Evolutionary conservation across 2,329 filamentous ascomycete genomes (phyloP).

Genomic region (Pseudogymnoascus sp.): DNA sequence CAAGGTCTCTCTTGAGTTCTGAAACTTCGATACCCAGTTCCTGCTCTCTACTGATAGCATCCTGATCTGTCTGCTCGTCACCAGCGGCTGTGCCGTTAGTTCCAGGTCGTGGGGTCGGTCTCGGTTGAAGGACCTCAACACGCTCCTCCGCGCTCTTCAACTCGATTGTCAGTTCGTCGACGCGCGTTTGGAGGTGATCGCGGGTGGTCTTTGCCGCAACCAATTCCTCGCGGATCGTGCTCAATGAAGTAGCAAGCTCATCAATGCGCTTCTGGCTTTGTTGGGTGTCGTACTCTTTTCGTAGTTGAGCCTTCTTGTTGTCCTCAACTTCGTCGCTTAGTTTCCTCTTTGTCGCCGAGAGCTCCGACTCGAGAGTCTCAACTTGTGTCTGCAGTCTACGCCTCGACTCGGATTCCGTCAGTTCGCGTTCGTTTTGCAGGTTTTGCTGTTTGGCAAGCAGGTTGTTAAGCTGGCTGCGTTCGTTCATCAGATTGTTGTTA

Average conservation of each 20-base stretch:
- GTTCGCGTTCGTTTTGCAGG: conserved; percentile 83
- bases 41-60: conserved; percentile 60
- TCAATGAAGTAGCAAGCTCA: conserved; percentile 72
- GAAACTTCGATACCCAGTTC: conserved; percentile 77
- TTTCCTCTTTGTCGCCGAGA: conserved; percentile 72
- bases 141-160: conserved; percentile 85
- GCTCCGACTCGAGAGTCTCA: conserved; percentile 70
- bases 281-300: conserved; percentile 83
- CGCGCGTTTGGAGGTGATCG: conserved; percentile 80
- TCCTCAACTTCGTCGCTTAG: conserved; percentile 77
- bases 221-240: conserved; percentile 77
- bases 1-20: conserved; percentile 79
- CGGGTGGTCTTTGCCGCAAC: conserved; percentile 77
- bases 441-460: conserved; percentile 79
- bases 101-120: conserved; percentile 56
- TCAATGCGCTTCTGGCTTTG: conserved; percentile 89
- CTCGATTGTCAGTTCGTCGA: conserved; percentile 83
- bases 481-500: conserved; percentile 75
- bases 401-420: conserved; percentile 71
- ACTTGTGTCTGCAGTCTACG: conserved; percentile 71
- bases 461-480: conserved; percentile 74
- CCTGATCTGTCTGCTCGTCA: conserved; percentile 44
- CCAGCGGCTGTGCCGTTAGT: conserved; percentile 33
- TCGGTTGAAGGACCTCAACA: conserved; percentile 70
- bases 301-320: conserved; percentile 68